A percentile compares a stretch with the other conserved stretches of the same genome.
These are phyloP conservation scores for Myrmaecium sp. DNA, from an alignment of 2,329 filamentous ascomycete species.

Conservation along the genomic window DNA sequence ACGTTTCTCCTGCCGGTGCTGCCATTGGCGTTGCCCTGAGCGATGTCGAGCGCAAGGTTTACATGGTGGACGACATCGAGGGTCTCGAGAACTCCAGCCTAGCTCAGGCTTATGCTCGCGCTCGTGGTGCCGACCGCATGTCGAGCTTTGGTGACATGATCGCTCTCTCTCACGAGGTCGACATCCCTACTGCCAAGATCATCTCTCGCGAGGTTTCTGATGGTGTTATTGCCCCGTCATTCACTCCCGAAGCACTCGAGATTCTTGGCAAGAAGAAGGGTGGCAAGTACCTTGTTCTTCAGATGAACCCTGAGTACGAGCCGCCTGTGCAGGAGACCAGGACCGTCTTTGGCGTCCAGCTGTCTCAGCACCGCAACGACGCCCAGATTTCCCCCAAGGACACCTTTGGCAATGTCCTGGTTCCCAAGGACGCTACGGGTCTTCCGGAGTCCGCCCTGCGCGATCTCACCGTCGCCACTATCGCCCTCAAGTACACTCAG, in stretches of 20 bases:
- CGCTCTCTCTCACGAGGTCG: conserved; percentile 77
- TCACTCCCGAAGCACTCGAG: conserved; percentile 68
- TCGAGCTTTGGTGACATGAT: conserved; percentile 96
- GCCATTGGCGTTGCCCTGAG: conserved; percentile 81
- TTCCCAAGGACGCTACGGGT: conserved; percentile 57
- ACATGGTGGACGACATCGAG: conserved; percentile 92
- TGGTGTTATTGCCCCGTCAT: conserved; percentile 83
- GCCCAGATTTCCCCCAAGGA: conserved; percentile 62
- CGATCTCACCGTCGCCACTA: conserved; percentile 87
- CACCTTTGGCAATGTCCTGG: conserved; percentile 74
- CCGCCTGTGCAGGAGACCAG: conserved; percentile 61
- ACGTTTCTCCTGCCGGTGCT: conserved; percentile 90
- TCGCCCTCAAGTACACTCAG: conserved; percentile 96
- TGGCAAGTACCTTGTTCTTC: conserved; percentile 85
- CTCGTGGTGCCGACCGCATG: conserved; percentile 93
- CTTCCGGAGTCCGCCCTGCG: conserved; percentile 70
- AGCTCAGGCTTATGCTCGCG: conserved; percentile 89
- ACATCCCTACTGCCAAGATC: conserved; percentile 87
- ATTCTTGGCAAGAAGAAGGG: conserved; percentile 97
- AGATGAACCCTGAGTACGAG: conserved; percentile 79
- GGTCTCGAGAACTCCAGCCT: conserved; percentile 73
- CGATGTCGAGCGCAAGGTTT: conserved; percentile 84
- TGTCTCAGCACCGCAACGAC: conserved; percentile 88
- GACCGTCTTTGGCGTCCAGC: conserved; percentile 76
- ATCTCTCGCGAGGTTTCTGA: conserved; percentile 97